A percentile compares a stretch with the other conserved stretches of the same genome.
phyloP scores from a whole-genome alignment of 345 rosid genomes.

The Boechera stricta region DNA sequence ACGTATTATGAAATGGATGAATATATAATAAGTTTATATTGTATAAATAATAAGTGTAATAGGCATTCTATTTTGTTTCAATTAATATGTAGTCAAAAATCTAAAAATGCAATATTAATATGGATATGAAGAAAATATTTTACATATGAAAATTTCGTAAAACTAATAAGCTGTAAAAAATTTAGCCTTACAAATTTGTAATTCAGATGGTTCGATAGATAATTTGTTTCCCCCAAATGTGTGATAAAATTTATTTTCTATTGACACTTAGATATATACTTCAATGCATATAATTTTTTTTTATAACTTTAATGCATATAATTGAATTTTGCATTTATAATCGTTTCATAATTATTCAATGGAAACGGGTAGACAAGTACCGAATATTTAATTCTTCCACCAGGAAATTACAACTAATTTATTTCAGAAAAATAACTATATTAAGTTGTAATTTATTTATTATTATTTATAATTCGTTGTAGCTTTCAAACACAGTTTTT shows the following conservation, averaged over 20 bases:
- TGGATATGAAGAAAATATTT: neutral
- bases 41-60: neutral
- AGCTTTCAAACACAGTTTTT: constrained; percentile 27
- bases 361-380: constrained; percentile 47
- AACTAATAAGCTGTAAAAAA: neutral
- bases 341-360: constrained; percentile 32
- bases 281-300: constrained; percentile 25
- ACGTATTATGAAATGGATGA: neutral
- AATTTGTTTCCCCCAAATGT: neutral
- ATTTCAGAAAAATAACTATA: constrained; percentile 30
- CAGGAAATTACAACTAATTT: constrained; percentile 44
- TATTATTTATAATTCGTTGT: constrained; percentile 10
- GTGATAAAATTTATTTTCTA: constrained; percentile 28
- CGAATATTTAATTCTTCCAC: constrained; percentile 45
- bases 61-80: neutral
- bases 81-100: neutral
- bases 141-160: neutral
- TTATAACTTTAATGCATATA: constrained; percentile 19
- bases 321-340: constrained; percentile 41
- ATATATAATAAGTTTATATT: too few relatives aligned
- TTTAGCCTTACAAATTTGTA: neutral
- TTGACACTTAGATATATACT: constrained; percentile 36
- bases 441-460: constrained; percentile 7
- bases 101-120: neutral
- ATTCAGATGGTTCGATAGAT: constrained; percentile 14